Conservation (phyloP, 768 basidiomycete species). For the Tricholoma terreum region DNA sequence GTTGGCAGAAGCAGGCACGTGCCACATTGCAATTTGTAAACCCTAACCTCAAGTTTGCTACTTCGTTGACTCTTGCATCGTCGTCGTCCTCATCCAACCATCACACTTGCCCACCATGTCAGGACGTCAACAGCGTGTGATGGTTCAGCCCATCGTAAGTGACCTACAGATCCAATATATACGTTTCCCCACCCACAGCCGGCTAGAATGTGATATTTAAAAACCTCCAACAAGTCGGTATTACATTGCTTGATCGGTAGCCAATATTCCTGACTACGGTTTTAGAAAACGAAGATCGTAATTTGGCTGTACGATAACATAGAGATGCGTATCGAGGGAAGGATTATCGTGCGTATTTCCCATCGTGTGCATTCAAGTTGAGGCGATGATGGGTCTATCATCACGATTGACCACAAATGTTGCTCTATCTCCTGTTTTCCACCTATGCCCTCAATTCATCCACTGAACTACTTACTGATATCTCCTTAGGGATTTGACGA, state of each 20-base stretch:
- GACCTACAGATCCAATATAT: constrained; percentile 1
- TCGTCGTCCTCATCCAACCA: constrained; percentile 10
- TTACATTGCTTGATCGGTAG: not conserved
- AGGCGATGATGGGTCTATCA: too few relatives aligned
- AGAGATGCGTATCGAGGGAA: constrained; percentile 94
- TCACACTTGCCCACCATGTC: constrained; percentile 60
- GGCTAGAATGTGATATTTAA: constrained; percentile 94
- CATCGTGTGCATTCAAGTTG: constrained; percentile 39
- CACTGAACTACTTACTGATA: constrained; percentile 6
- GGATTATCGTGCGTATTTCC: constrained; percentile 77
- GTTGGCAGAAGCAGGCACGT: constrained; percentile 18
- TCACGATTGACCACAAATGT: not conserved
- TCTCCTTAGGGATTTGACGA: constrained; percentile 91
- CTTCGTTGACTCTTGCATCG: constrained; percentile 9
- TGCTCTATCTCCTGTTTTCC: not conserved
- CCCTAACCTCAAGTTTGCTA: constrained; percentile 22
- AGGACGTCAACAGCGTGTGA: constrained; percentile 90
- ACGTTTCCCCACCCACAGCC: constrained; percentile 5
- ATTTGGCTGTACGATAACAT: constrained; percentile 98
- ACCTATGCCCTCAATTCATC: constrained; percentile 1
- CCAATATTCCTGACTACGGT: constrained; percentile 12
- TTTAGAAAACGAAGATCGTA: constrained; percentile 75
- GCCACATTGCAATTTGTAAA: constrained; percentile 9
- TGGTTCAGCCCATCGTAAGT: constrained; percentile 99
- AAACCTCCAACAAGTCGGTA: constrained; percentile 80